A percentile compares a stretch with the other conserved stretches of the same genome.
Conservation (phyloP, 2,329 filamentous ascomycete genomes). For the Zasmidium cellare region DNA sequence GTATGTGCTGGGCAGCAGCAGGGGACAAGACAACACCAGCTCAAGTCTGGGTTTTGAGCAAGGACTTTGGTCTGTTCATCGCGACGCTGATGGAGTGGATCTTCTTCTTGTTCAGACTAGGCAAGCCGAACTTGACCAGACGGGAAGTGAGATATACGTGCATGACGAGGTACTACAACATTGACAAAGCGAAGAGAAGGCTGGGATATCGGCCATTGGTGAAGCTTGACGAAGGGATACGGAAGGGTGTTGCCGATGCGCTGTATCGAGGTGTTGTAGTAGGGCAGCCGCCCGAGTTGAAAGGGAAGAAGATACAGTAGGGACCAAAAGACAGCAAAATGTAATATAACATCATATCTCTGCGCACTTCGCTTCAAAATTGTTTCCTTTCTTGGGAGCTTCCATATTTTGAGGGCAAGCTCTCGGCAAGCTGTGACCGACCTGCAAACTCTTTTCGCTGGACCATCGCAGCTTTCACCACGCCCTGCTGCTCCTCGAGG, state of each 20-base stretch:
- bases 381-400: too few species aligned
- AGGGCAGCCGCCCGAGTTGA: conserved; percentile 35
- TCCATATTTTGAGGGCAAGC: too few species aligned
- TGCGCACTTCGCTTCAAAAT: too few species aligned
- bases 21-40: conserved; percentile 40
- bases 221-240: conserved; percentile 62
- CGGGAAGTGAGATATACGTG: conserved; percentile 63
- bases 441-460: not conserved
- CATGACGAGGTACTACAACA: conserved; percentile 77
- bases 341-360: too few species aligned
- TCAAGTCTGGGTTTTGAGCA: conserved; percentile 45
- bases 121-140: conserved; percentile 48
- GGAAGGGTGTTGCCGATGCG: conserved; percentile 46
- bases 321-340: not conserved
- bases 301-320: conserved; percentile 31
- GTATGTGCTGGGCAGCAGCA: conserved; percentile 47
- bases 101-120: conserved; percentile 44
- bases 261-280: conserved; percentile 35
- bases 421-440: not conserved
- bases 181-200: conserved; percentile 70
- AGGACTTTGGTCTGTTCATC: conserved; percentile 43
- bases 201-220: conserved; percentile 71
- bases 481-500: too few species aligned
- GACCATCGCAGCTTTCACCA: too few species aligned
- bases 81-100: conserved; percentile 46